A percentile compares a stretch with the other conserved stretches of the same genome.
phyloP scores from a whole-genome alignment of 2,329 filamentous ascomycete genomes.

The Phaeosphaeriaceae sp. region DNA sequence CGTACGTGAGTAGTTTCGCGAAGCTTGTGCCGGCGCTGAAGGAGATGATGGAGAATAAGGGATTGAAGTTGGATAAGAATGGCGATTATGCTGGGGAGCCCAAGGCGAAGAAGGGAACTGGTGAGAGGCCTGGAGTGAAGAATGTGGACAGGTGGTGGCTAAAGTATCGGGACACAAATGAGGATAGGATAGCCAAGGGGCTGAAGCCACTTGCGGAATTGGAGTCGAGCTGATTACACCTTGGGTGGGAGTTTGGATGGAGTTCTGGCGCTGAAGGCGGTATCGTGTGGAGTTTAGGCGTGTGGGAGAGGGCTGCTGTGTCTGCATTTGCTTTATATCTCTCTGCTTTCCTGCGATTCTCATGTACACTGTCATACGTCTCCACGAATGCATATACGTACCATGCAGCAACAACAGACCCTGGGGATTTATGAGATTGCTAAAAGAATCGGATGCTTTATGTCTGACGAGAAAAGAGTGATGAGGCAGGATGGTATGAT shows the following conservation, averaged over 20 bases:
- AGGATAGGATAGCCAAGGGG: neutral
- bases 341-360: no score
- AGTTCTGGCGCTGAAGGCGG: neutral
- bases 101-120: neutral
- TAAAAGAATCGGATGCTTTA: no score
- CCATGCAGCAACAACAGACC: no score
- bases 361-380: no score
- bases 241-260: neutral
- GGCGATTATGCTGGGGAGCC: constrained; percentile 1
- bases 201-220: neutral
- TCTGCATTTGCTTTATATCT: no score
- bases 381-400: no score
- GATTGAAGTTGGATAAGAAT: constrained; percentile 26
- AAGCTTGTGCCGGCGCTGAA: constrained; percentile 50
- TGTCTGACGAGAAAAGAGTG: no score
- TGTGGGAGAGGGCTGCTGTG: no score
- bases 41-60: constrained; percentile 39
- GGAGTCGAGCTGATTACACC: neutral
- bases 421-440: no score
- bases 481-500: no score
- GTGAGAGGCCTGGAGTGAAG: neutral
- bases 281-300: neutral
- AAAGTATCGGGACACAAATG: neutral
- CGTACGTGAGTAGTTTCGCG: constrained; percentile 53
- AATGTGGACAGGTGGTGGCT: neutral